These are phyloP conservation scores for Grifola frondosa DNA, from an alignment of 1,284 basidiomycete species.

Conservation along the genomic window DNA sequence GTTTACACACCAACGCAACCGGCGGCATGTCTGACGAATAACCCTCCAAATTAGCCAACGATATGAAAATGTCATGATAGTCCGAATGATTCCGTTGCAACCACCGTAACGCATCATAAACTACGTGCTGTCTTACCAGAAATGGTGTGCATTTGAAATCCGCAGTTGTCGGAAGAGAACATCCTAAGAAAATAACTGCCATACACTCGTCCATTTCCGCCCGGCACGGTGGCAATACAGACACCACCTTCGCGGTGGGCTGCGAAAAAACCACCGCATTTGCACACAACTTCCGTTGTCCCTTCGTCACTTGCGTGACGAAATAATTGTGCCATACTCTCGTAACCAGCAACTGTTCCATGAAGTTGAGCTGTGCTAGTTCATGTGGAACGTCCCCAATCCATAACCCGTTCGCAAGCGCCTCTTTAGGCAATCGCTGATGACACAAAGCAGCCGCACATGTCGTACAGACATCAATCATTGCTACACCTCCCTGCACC, in stretches of 20 bases:
- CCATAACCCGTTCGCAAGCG: too few relatives aligned
- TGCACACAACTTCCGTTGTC: conserved; percentile 11
- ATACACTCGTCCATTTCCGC: conserved; percentile 10
- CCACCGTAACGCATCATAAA: conserved; percentile 29
- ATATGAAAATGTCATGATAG: conserved; percentile 28
- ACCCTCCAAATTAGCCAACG: conserved; percentile 19
- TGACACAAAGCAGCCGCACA: too few relatives aligned
- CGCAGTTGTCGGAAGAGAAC: conserved; percentile 19
- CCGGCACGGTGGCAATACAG: conserved; percentile 4
- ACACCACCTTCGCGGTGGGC: neutral
- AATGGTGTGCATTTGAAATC: conserved; percentile 28
- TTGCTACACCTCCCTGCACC: too few relatives aligned
- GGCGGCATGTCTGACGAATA: too few relatives aligned
- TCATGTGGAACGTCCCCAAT: too few relatives aligned
- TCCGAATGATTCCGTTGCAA: conserved; percentile 32
- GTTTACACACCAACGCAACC: too few relatives aligned
- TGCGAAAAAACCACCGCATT: neutral
- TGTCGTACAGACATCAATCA: too few relatives aligned
- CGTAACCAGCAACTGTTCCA: too few relatives aligned
- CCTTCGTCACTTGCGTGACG: too few relatives aligned
- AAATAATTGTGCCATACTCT: too few relatives aligned
- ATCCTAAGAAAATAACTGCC: conserved; percentile 15
- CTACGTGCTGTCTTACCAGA: conserved; percentile 16
- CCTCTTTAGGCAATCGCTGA: too few relatives aligned
- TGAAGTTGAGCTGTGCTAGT: too few relatives aligned